Evolutionary conservation across 2,329 filamentous ascomycete species (phyloP), one percentile per base, ranked within the genome.

Genomic region (Claviceps sp.): DNA sequence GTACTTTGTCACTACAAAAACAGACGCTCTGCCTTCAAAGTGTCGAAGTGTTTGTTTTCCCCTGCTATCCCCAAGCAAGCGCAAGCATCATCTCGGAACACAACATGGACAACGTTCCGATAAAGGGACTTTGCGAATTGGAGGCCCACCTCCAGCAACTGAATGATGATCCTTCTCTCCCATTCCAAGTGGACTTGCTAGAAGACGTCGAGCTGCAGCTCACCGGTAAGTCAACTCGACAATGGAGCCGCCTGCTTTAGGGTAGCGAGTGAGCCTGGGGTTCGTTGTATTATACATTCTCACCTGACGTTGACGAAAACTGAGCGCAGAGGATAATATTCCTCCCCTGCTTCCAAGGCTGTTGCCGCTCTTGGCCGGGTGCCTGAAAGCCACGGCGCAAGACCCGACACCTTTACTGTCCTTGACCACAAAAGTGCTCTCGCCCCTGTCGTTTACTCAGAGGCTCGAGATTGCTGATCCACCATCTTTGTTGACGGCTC

Each of bases 141-240:
- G 70, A 76, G 48, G 62, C 61, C 22, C 80, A 83, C 60, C 67
- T 84, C 16, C 68, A 74, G 49, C 64, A 72, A 30, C 66, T 82
- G n/a, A 55, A 71, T 18, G 61, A 65, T 26, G 70, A 74, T 54
- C 66, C 73, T 18, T 65, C 66, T 0, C 62, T 70, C 1, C 61
- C 67, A 0, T 65, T 78, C 38, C 64, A 75, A 54, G 64, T 66
- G 11, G 74, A 74, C 57, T 67, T 82, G 2, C 76, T 83, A 54
- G 79, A 82, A 59, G 67, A 79, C 59, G 73, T 82, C 45, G 74
- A 78, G 58, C 71, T 82, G 4, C 78, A 82, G 59, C 67, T 83
- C 16, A 81, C 70, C 43, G 74, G 77, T 75, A 61, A 26, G 62
- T 26, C 34, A 13, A 11, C 16, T 36, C 3, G 20, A 18, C 13